Evolutionary conservation across 2,329 filamentous ascomycete genomes (phyloP).

Genomic region (Purpureocillium lavendulum): DNA sequence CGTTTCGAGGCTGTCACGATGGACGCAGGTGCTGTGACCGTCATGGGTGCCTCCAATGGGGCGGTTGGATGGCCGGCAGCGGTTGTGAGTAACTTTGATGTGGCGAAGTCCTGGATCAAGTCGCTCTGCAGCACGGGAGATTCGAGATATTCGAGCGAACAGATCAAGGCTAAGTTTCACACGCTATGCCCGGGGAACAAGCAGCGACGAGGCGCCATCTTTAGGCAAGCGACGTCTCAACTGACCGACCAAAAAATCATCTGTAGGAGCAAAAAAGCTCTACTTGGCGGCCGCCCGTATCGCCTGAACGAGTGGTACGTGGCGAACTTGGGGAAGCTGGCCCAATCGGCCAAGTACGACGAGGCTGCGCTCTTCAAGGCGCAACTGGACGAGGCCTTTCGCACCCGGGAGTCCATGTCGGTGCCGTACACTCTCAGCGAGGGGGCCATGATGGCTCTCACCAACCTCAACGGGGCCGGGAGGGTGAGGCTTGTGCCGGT

Average conservation of each 20-base stretch:
- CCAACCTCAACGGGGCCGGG: slow-evolving; percentile 54
- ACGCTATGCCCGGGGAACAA: slow-evolving; percentile 34
- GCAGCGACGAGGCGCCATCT: slow-evolving; percentile 30
- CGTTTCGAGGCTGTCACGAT: slow-evolving; percentile 47
- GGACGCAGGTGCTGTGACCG: slow-evolving; percentile 32
- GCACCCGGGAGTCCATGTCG: slow-evolving; percentile 27
- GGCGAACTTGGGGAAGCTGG: slow-evolving; percentile 46
- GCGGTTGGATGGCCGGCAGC: not conserved
- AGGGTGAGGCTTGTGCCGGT: slow-evolving; percentile 44
- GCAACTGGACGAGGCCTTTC: slow-evolving; percentile 48
- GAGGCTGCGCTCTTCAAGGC: slow-evolving; percentile 53
- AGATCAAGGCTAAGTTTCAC: slow-evolving; percentile 42
- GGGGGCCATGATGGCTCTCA: slow-evolving; percentile 57
- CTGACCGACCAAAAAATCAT: slow-evolving; percentile 45
- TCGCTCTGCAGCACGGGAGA: slow-evolving; percentile 47
- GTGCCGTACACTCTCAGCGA: slow-evolving; percentile 53
- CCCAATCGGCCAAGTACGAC: slow-evolving; percentile 44
- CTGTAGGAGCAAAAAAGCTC: slow-evolving; percentile 50
- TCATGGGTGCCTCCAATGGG: slow-evolving; percentile 9
- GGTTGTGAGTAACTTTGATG: slow-evolving; percentile 22
- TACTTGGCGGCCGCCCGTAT: slow-evolving; percentile 52
- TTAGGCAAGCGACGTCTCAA: slow-evolving; percentile 38
- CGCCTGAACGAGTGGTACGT: slow-evolving; percentile 52
- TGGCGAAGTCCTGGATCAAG: slow-evolving; percentile 52
- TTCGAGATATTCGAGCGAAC: slow-evolving; percentile 36